Evolutionary conservation across 805 yeast genomes (phyloP).

Genomic region (Candida fluviatilis): DNA sequence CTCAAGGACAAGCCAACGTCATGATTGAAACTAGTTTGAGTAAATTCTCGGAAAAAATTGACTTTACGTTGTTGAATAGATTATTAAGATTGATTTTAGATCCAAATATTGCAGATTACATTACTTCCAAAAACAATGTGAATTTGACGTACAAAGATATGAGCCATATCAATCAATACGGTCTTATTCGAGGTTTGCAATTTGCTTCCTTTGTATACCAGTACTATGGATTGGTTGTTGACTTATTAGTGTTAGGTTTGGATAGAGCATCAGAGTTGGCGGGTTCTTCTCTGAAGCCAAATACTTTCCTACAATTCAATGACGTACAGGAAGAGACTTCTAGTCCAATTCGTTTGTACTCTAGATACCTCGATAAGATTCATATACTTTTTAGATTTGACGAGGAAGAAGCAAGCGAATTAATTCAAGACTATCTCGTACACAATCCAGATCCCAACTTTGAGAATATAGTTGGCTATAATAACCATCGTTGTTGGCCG

Average conservation of each 20-base stretch:
- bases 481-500: slow-evolving; percentile 93
- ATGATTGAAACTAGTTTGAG: slow-evolving; percentile 73
- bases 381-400: slow-evolving; percentile 75
- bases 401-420: slow-evolving; percentile 67
- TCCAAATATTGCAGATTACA: slow-evolving; percentile 89
- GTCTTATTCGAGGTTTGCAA: slow-evolving; percentile 83
- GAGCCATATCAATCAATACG: slow-evolving; percentile 88
- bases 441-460: slow-evolving; percentile 93
- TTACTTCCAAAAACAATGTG: slow-evolving; percentile 86
- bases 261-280: slow-evolving; percentile 88
- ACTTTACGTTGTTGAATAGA: slow-evolving; percentile 80
- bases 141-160: slow-evolving; percentile 84
- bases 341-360: slow-evolving; percentile 77
- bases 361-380: slow-evolving; percentile 79
- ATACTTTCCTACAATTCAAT: slow-evolving; percentile 72
- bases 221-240: slow-evolving; percentile 82
- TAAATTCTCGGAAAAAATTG: slow-evolving; percentile 80
- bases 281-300: slow-evolving; percentile 68
- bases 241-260: slow-evolving; percentile 75
- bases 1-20: slow-evolving; percentile 73
- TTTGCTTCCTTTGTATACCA: slow-evolving; percentile 88
- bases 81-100: slow-evolving; percentile 78
- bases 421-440: slow-evolving; percentile 68
- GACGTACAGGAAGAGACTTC: slow-evolving; percentile 52
- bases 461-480: slow-evolving; percentile 80